Base-by-base conservation (phyloP, 2,329 filamentous ascomycete species). In the Arthrobotrys musiformis region DNA sequence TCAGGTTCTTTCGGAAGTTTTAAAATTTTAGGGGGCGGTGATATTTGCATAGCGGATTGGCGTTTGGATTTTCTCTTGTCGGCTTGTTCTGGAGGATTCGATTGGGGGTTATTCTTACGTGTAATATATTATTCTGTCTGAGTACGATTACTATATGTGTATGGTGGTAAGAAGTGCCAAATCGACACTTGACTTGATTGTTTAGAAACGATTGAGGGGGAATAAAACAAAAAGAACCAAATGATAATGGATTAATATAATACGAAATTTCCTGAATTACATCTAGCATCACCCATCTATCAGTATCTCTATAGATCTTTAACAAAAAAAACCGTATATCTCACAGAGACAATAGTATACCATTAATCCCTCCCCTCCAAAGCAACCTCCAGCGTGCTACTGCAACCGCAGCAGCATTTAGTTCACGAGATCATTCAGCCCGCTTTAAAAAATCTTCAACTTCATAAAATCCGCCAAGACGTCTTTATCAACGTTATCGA, bases 401-500 rank as follows among this genome's bases (percentile, higher is more conserved):
- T 26, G 28, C 15, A 3, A 22, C 60, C 22, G n/a, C n/a, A n/a
- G n/a, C n/a, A n/a, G n/a, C n/a, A n/a, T n/a, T n/a, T n/a, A n/a
- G n/a, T n/a, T n/a, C n/a, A n/a, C n/a, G n/a, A n/a, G n/a, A n/a
- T n/a, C 37, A n/a, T 40, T 17, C 15, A n/a, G n/a, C 13, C 17
- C 13, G 3, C 8, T 30, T 33, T 68, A 76, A 52, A 77, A 77
- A 15, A 77, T 70, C 42, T 70, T 66, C 13, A 77, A 62, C 33
- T 81, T 81, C 79, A 86, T 84, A 81, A 93, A 94, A n/a, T 86
- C 88, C 9, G 85, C 85, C 78, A 94, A 80, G 15, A 94, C 88
- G 74, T 93, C 90, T 79, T 86, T 87, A 82, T 95, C 92, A 26
- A 95, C 91, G 78, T 93, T 92, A n/a, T 86, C 86, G 13, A 89